Percentiles rank a stretch among this genome's conserved stretches.
These are phyloP conservation scores for Pugionium cornutum DNA, from an alignment of 345 rosid genomes.

Conservation along the genomic window DNA sequence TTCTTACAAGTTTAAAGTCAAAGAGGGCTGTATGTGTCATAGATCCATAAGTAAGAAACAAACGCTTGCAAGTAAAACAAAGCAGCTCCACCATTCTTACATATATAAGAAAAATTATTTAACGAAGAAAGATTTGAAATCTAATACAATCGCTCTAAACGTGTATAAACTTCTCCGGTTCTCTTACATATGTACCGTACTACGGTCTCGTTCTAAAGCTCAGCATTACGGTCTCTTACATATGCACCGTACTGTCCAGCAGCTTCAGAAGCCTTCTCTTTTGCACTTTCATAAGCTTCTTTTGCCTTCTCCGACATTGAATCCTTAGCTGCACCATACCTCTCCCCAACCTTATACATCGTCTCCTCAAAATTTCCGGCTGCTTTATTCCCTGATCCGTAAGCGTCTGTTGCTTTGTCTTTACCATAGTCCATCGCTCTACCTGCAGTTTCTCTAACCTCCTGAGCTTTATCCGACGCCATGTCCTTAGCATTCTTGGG, in stretches of 20 bases:
- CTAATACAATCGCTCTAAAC: slow-evolving; percentile 10
- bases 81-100: slow-evolving; percentile 28
- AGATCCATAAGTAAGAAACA: slow-evolving; percentile 12
- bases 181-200: background rate
- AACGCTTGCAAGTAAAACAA: background rate
- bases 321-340: slow-evolving; percentile 48
- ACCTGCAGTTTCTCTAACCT: slow-evolving; percentile 35
- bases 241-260: slow-evolving; percentile 45
- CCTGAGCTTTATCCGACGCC: slow-evolving; percentile 23
- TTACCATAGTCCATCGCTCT: slow-evolving; percentile 33
- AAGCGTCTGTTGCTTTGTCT: slow-evolving; percentile 28
- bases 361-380: slow-evolving; percentile 21
- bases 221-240: slow-evolving; percentile 32
- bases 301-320: slow-evolving; percentile 33
- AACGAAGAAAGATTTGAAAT: slow-evolving; percentile 5
- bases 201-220: slow-evolving; percentile 24
- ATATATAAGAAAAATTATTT: slow-evolving; percentile 15
- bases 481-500: slow-evolving; percentile 29
- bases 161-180: slow-evolving; percentile 6
- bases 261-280: slow-evolving; percentile 58
- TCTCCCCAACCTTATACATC: slow-evolving; percentile 41
- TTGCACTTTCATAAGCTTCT: slow-evolving; percentile 54
- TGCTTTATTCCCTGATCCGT: slow-evolving; percentile 31
- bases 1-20: background rate
- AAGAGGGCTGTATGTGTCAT: background rate